A percentile compares a stretch with the other conserved stretches of the same genome.
phyloP scores from a whole-genome alignment of 257 asterid genomes.

The Solanum clarkiae region DNA sequence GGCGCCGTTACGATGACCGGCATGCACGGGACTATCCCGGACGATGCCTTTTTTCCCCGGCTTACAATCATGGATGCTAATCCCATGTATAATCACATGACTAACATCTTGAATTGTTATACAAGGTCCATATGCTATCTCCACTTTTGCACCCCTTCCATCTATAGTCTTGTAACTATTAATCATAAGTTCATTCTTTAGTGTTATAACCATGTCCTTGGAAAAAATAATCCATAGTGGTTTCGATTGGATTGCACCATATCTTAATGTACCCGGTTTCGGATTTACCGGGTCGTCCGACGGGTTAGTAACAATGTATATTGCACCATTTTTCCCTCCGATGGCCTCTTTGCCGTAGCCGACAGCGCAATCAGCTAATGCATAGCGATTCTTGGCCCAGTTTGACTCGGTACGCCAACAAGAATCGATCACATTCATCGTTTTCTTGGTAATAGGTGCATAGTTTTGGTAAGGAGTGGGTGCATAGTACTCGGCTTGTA shows the following conservation, averaged over 20 bases:
- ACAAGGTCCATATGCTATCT: constrained; percentile 81
- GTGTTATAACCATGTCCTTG: constrained; percentile 45
- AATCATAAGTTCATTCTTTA: constrained; percentile 49
- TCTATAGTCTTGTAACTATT: constrained; percentile 82
- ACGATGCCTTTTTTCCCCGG: constrained; percentile 56
- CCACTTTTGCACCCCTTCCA: constrained; percentile 82
- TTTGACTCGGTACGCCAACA: constrained; percentile 58
- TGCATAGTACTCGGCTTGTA: constrained; percentile 10
- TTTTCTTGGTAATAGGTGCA: background rate
- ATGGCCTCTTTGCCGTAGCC: constrained; percentile 61
- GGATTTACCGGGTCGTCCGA: constrained; percentile 54
- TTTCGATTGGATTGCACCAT: constrained; percentile 45
- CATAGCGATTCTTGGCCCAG: constrained; percentile 57
- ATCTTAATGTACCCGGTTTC: constrained; percentile 63
- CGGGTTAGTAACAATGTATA: constrained; percentile 43
- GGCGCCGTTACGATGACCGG: constrained; percentile 51
- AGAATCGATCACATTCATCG: constrained; percentile 52
- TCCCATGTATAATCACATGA: constrained; percentile 63
- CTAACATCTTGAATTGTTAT: constrained; percentile 44
- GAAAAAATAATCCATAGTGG: constrained; percentile 70
- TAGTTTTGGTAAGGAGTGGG: background rate
- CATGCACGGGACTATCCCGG: constrained; percentile 30
- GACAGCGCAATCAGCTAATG: constrained; percentile 56
- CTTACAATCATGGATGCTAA: constrained; percentile 67
- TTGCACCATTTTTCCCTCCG: constrained; percentile 57